phyloP scores from a whole-genome alignment of 164 flowering plant species.

The Nymphaea thermarum region DNA sequence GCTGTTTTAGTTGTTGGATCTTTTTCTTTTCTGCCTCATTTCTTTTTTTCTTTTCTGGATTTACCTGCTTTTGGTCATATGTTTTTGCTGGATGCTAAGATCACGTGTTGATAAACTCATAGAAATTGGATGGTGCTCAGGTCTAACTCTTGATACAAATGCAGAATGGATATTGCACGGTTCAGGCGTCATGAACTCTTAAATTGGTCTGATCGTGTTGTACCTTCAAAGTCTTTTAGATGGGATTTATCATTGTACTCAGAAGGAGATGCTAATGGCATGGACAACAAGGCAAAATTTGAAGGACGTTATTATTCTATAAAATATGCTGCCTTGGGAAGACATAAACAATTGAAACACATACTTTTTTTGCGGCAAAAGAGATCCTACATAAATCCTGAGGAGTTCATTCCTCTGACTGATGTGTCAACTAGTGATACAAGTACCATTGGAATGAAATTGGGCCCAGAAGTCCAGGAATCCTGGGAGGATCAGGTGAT shows the following conservation, averaged over 20 bases:
- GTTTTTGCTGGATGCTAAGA: too few relatives aligned
- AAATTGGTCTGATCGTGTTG: constrained; percentile 14
- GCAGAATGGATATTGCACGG: constrained; percentile 85
- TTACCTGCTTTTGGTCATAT: too few relatives aligned
- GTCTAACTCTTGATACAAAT: constrained; percentile 2
- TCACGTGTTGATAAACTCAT: too few relatives aligned
- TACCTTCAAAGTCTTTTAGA: constrained; percentile 14
- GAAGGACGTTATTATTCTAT: constrained; percentile 83
- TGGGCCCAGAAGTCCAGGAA: constrained; percentile 32
- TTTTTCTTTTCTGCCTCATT: too few relatives aligned
- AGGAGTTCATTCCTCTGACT: constrained; percentile 50
- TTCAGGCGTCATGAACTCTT: constrained; percentile 33
- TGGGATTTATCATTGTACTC: constrained; percentile 24
- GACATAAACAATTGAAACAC: constrained; percentile 57
- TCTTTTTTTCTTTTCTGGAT: too few relatives aligned
- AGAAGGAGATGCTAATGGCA: constrained; percentile 59
- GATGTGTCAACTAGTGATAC: constrained; percentile 17
- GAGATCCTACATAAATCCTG: constrained; percentile 12
- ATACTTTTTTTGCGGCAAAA: constrained; percentile 24
- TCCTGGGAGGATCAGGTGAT: constrained; percentile 95
- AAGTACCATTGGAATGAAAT: constrained; percentile 9
- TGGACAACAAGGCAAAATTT: constrained; percentile 51
- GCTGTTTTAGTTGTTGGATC: too few relatives aligned
- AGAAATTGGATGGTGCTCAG: too few relatives aligned
- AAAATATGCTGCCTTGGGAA: constrained; percentile 60